These are phyloP conservation scores for Globisporangium cederbergense DNA, from an alignment of 352 stramenopile genomes.

Conservation along the genomic window DNA sequence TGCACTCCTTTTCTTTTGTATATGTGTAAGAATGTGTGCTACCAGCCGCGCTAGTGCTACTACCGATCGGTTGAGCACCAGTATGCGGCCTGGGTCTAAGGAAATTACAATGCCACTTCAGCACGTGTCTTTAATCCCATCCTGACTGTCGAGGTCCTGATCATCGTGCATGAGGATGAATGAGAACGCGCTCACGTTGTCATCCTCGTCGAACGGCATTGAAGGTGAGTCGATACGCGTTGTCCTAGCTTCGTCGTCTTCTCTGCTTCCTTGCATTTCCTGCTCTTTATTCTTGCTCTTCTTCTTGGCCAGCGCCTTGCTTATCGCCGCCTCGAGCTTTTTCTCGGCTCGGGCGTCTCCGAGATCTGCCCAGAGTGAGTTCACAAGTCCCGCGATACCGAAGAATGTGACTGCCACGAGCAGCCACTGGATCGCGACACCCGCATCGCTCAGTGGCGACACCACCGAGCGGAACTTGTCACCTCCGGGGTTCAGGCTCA, in stretches of 20 bases:
- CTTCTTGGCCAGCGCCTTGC: not conserved
- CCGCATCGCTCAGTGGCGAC: slow-evolving; percentile 25
- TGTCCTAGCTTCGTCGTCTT: not conserved
- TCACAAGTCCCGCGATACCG: slow-evolving; percentile 44
- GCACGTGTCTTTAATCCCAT: not conserved
- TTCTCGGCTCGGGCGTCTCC: not conserved
- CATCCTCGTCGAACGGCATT: slow-evolving; percentile 7
- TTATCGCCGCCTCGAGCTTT: not conserved
- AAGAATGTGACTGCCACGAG: slow-evolving; percentile 37
- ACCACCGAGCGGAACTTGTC: slow-evolving; percentile 40
- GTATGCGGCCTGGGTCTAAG: not conserved
- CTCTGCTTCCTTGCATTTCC: not conserved
- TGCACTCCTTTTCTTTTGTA: not conserved
- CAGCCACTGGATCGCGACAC: slow-evolving; percentile 39
- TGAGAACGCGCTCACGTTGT: slow-evolving; percentile 25
- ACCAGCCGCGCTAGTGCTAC: not conserved
- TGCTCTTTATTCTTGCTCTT: not conserved
- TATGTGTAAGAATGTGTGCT: not conserved
- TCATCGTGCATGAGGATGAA: slow-evolving; percentile 57
- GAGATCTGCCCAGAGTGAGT: slow-evolving; percentile 46
- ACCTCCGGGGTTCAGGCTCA: slow-evolving; percentile 57
- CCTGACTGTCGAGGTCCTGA: slow-evolving; percentile 7
- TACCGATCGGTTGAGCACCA: not conserved
- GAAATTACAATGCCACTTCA: not conserved
- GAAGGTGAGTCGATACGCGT: not conserved